Base-by-base conservation (phyloP, 352 stramenopile species). In the Phytophthora pini region DNA sequence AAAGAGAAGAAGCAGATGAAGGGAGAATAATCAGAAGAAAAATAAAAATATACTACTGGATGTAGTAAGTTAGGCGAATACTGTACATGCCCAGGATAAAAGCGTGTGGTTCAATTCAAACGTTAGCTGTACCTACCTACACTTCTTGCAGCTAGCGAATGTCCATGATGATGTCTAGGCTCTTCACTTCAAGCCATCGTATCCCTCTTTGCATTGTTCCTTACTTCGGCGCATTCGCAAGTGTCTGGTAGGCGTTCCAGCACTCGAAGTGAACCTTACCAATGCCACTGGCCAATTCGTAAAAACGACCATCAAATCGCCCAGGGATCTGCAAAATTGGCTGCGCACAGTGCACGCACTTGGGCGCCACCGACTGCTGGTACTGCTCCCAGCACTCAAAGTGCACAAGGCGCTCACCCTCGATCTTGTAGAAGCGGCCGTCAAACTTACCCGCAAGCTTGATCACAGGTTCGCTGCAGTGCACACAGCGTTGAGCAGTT, bases 241-340 rank as follows among this genome's bases (percentile, higher is more conserved):
- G 56, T 15, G 66, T 79, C 34, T 92, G 85, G 68, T 92, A 95
- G 46, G 65, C 73, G 24, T 91, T 83, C 87, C 87, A 95, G 72
- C 87, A 95, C 64, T 95, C 87, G 55, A 93, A 93, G 63, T 95
- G 87, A 45, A 95, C 87, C 60, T 95, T 95, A 22, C 87, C 87
- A 32, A 76, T 45, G 5, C 84, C 87, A 39, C 70, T 90, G 24
- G 79, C 90, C 34, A 95, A 76, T 10, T 93, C 85, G 70, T 94
- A 95, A 59, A 95, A 95, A 56, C 87, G 84, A 10, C 87, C 87
- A 40, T 95, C 87, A 40, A 94, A 95, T 7, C 73, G 77, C 12
- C 81, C 82, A 0, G 76, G 78, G 52, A 92, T 87, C 53, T 92
- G 79, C 49, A 92, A 70, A 57, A 95, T 89, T 41, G 87, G 70